Evolutionary conservation across 2,329 filamentous ascomycete genomes (phyloP), one percentile per base, ranked within the genome.

Genomic region (Fusarium sarcochroum): DNA sequence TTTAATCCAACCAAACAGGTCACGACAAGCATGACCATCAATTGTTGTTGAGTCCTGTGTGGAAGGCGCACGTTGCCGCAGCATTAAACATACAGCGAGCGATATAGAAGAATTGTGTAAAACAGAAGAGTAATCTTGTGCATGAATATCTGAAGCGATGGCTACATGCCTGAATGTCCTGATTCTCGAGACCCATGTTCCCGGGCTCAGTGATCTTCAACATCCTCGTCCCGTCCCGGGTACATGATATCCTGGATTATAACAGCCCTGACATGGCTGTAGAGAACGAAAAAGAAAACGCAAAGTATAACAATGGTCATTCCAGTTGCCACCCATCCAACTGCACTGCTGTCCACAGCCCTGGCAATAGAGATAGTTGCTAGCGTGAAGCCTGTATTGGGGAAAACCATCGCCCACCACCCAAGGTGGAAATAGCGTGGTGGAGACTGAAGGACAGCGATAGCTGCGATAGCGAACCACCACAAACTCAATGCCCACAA

Each of bases 401-500:
- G 87, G 75, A 89, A 89, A 8, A 89, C 84, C 76, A 87, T 85
- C 0, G 87, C 87, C 84, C 87, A 91, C 86, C 87, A 90, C 5
- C 86, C 86, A 2, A 90, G 80, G 63, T 88, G 85, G 69, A 89
- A 89, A 73, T 82, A 83, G 66, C 83, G 81, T 7, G 80, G 82
- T 6, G 79, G 72, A 72, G 76, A 68, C 23, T 78, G 68, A 21
- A 78, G 40, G 18, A 80, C 76, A 10, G 79, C 77, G 8, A 80
- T 64, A 10, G 71, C 54, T 8, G 74, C 77, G 34, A 81, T 79
- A 14, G 72, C 81, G 74, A 86, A 89, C 84, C 85, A 87, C 85
- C 87, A 89, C 17, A 84, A 75, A 55, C 81, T 81, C 14, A 93
- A 75, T 0, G 87, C 85, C 91, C 90, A 93, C 8, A 93, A 77